Conservation (phyloP, 306 rosid species). For the Rosa lucieae region DNA sequence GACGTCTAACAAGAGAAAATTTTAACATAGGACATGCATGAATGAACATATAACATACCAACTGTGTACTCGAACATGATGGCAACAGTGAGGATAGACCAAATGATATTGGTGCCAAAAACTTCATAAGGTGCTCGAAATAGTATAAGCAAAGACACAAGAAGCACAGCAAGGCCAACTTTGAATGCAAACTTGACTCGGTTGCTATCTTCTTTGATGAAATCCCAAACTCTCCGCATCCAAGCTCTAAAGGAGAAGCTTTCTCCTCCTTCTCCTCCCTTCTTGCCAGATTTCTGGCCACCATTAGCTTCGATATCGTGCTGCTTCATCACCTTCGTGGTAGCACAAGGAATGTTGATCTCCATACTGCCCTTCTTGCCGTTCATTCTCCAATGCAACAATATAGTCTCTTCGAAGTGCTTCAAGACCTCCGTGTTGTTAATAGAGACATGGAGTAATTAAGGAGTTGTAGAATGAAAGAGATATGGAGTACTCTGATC, state of each 20-base stretch:
- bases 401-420: not conserved
- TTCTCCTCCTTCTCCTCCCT: not conserved
- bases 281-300: constrained; percentile 19
- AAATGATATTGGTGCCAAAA: constrained; percentile 60
- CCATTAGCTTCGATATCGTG: not conserved
- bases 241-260: constrained; percentile 24
- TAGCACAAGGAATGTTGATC: constrained; percentile 41
- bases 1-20: not conserved
- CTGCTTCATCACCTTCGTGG: constrained; percentile 13
- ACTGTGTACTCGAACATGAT: constrained; percentile 80
- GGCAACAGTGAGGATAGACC: constrained; percentile 80
- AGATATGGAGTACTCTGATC: not conserved
- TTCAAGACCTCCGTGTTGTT: constrained; percentile 4
- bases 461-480: not conserved
- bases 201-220: constrained; percentile 53
- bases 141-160: constrained; percentile 59
- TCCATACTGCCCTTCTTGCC: constrained; percentile 43
- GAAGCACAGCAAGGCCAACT: constrained; percentile 67
- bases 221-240: constrained; percentile 42
- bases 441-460: not conserved
- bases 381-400: constrained; percentile 48
- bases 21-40: not conserved
- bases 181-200: constrained; percentile 62
- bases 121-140: constrained; percentile 62
- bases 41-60: constrained; percentile 38